phyloP scores from a whole-genome alignment of 1,284 basidiomycete species.

The Trametes polyzona region DNA sequence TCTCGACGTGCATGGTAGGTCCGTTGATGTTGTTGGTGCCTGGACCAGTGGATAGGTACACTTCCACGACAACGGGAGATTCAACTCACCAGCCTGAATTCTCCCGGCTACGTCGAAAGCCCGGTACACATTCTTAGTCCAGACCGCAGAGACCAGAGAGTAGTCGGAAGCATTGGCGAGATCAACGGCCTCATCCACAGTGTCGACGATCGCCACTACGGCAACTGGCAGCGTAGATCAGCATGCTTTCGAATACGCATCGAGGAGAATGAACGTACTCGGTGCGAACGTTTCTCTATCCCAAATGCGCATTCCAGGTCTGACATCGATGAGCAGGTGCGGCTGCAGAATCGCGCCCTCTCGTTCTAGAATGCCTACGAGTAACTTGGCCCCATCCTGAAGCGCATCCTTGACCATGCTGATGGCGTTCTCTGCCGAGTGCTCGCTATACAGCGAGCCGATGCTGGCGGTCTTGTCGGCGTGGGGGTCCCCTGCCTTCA shows the following conservation, averaged over 20 bases:
- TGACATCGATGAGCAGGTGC: constrained; percentile 53
- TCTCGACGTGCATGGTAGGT: constrained; percentile 35
- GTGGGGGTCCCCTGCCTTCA: constrained; percentile 43
- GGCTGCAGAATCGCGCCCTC: constrained; percentile 54
- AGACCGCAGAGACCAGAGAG: constrained; percentile 54
- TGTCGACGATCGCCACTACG: constrained; percentile 49
- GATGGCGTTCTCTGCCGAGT: constrained; percentile 53
- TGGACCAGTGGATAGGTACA: constrained; percentile 22
- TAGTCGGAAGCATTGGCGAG: constrained; percentile 60
- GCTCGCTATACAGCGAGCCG: constrained; percentile 51
- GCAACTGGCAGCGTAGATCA: constrained; percentile 37
- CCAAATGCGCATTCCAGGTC: constrained; percentile 54
- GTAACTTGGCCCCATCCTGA: constrained; percentile 52
- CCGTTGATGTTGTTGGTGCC: constrained; percentile 48
- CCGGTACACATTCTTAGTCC: constrained; percentile 52
- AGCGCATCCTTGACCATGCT: constrained; percentile 54
- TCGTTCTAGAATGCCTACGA: constrained; percentile 48
- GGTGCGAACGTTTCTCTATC: constrained; percentile 65
- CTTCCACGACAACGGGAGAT: not conserved
- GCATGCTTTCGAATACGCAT: not conserved
- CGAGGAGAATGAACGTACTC: constrained; percentile 37
- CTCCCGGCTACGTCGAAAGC: constrained; percentile 53
- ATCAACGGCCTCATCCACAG: constrained; percentile 54
- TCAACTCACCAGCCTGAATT: constrained; percentile 48
- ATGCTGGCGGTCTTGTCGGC: constrained; percentile 29